Evolutionary conservation across 768 basidiomycete genomes (phyloP), one percentile per base, ranked within the genome.

Genomic region (Rhodotorula graminis): DNA sequence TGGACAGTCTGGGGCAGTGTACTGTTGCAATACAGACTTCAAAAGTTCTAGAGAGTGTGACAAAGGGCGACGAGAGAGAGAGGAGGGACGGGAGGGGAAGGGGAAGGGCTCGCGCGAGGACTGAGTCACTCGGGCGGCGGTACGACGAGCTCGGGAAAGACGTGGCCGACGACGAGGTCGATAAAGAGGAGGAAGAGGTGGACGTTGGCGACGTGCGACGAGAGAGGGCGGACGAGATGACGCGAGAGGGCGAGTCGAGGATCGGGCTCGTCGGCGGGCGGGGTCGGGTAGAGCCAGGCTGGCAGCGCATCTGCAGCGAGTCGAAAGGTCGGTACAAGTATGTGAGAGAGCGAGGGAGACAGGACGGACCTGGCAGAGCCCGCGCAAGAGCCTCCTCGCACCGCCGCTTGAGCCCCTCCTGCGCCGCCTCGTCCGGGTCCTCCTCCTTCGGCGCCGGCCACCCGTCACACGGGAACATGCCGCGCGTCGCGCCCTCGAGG

Each of bases 361-460:
- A 3, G 27, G 18, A 75, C 81, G 58, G 58, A 83, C 82, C 33
- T 0, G 88, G 86, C 8, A 87, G 69, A 12, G 81, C 50, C 56
- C 82, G 81, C 1, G 77, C 70, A 2, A 89, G 55, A 46, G 85
- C 78, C 65, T 76, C 68, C 58, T 85, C 81, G 9, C 87, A 72
- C 59, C 79, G 77, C 16, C 78, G 72, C 44, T 86, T 85, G 61
- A 92, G 82, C 47, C 82, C 84, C 3, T 83, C 82, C 75, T 91
- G 89, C 80, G 94, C 92, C 74, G 90, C 90, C 2, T 83, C 82
- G 0, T 88, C 87, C 27, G 93, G 94, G 57, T 91, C 90, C 1
- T 85, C 82, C 3, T 89, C 87, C 1, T 87, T 81, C 0, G 88
- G 87, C 0, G 86, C 90, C 1, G 92, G 93, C 81, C 91, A 92